A percentile compares a stretch with the other conserved stretches of the same genome.
Conservation (phyloP, 257 asterid species). For the Salvia miltiorrhiza region DNA sequence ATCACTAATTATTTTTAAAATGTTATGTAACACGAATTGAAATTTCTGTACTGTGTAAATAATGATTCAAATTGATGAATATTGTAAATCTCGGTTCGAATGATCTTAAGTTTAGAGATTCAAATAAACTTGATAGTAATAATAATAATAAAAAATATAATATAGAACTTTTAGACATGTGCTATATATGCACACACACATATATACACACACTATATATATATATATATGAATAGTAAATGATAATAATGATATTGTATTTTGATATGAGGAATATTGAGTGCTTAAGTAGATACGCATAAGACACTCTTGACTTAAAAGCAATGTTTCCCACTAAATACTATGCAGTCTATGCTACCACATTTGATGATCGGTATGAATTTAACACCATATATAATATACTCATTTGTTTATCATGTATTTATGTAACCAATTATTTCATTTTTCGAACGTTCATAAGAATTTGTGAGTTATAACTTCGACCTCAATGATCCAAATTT, state of each 20-base stretch:
- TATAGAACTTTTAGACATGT: too few relatives aligned
- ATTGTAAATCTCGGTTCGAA: too few relatives aligned
- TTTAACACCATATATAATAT: neutral
- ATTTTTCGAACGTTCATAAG: neutral
- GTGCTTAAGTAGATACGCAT: conserved; percentile 20
- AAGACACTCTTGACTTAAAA: conserved; percentile 29
- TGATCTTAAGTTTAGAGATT: too few relatives aligned
- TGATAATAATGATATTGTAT: neutral
- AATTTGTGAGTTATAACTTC: neutral
- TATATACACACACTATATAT: too few relatives aligned
- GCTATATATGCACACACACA: too few relatives aligned
- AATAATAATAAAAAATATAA: neutral
- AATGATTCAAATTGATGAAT: too few relatives aligned
- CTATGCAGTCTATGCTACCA: neutral
- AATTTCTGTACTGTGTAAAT: too few relatives aligned
- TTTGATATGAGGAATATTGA: neutral
- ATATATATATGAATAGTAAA: too few relatives aligned
- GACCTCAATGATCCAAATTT: neutral
- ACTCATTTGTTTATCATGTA: neutral
- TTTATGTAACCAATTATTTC: neutral
- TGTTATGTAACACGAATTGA: neutral
- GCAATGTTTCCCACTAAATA: neutral
- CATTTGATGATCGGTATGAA: neutral
- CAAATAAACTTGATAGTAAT: neutral
- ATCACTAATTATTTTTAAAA: neutral